phyloP scores from a whole-genome alignment of 1,139 yeast genomes.

The Candida sp. region DNA sequence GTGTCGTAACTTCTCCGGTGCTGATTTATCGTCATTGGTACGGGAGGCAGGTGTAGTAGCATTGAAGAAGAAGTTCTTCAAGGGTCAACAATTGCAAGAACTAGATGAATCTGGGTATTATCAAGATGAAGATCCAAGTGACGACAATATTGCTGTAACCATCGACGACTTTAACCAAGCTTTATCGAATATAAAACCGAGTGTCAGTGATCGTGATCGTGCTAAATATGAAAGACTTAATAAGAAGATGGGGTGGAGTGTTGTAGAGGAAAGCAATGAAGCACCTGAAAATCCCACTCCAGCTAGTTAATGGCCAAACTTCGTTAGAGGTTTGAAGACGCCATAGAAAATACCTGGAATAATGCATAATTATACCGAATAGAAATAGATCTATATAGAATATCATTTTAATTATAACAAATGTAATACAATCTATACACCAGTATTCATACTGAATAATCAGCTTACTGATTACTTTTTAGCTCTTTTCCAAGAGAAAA shows the following conservation, averaged over 20 bases:
- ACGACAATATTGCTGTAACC: constrained; percentile 50
- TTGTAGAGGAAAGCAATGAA: constrained; percentile 18
- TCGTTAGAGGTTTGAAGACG: no score
- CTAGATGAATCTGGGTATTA: constrained; percentile 44
- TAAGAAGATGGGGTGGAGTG: constrained; percentile 58
- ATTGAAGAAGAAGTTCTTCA: constrained; percentile 66
- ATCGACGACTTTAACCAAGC: constrained; percentile 69
- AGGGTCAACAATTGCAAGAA: constrained; percentile 45
- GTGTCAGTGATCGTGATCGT: constrained; percentile 88
- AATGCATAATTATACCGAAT: neutral
- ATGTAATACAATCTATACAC: neutral
- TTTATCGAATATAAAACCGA: constrained; percentile 73
- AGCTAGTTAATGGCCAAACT: neutral
- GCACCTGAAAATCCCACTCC: constrained; percentile 2
- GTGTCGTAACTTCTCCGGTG: constrained; percentile 91
- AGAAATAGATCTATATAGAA: neutral
- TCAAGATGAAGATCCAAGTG: constrained; percentile 24
- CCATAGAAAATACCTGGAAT: no score
- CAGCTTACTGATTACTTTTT: no score
- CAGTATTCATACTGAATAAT: neutral
- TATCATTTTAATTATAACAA: neutral
- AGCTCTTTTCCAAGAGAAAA: constrained; percentile 8
- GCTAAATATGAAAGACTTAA: constrained; percentile 65
- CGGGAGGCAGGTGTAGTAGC: constrained; percentile 93
- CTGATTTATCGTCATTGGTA: constrained; percentile 87